These are phyloP conservation scores for Schwanniomyces pseudopolymorphus DNA, from an alignment of 805 yeast species.

Conservation along the genomic window DNA sequence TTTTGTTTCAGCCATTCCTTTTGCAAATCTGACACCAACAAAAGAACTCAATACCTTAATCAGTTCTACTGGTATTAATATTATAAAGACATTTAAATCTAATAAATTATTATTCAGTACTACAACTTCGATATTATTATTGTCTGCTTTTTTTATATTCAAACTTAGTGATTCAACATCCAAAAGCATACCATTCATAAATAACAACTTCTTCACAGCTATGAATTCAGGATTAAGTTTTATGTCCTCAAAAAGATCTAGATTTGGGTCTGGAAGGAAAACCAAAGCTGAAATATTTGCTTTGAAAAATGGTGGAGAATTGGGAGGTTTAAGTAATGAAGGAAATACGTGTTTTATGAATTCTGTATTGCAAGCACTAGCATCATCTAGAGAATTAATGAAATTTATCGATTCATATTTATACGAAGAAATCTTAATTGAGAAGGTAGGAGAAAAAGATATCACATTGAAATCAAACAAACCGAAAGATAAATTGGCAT, in stretches of 20 bases:
- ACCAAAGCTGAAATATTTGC: conserved; percentile 39
- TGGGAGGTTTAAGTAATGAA: conserved; percentile 86
- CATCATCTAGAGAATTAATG: conserved; percentile 64
- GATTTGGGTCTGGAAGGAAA: conserved; percentile 13
- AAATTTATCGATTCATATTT: conserved; percentile 51
- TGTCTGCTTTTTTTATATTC: conserved; percentile 6
- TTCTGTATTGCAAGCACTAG: conserved; percentile 79
- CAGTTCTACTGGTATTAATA: background rate
- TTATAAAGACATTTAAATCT: background rate
- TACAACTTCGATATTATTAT: conserved; percentile 8
- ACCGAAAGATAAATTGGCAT: conserved; percentile 32
- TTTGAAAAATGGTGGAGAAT: conserved; percentile 62
- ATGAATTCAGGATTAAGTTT: conserved; percentile 17
- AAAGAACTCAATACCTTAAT: background rate
- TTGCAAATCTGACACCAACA: conserved; percentile 1
- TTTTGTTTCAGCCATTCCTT: conserved; percentile 1
- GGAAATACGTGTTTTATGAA: conserved; percentile 97
- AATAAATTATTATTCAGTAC: conserved; percentile 8
- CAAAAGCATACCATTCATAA: conserved; percentile 9
- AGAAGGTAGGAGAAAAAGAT: conserved; percentile 10
- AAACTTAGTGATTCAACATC: background rate
- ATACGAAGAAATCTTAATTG: conserved; percentile 28
- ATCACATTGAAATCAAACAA: conserved; percentile 16
- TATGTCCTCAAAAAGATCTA: conserved; percentile 5
- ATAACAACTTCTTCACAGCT: conserved; percentile 5